Percentiles rank a stretch among this genome's conserved stretches.
Evolutionary conservation across 129 eudicot genomes (phyloP).

Genomic region (Mikania micrantha): DNA sequence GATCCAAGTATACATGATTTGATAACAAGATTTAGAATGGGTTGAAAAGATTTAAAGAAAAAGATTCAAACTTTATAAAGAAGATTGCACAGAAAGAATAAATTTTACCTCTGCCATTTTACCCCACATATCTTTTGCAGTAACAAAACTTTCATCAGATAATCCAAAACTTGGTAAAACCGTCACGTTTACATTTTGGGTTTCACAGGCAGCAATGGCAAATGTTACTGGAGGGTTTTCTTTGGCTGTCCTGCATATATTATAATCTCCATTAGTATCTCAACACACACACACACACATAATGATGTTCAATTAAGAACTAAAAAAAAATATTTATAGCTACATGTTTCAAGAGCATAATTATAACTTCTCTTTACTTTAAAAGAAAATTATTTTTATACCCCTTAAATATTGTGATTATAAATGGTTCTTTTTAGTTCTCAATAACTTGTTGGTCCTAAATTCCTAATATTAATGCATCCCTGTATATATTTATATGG

Average conservation of each 20-base stretch:
- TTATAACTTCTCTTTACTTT: too few species aligned
- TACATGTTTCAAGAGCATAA: too few species aligned
- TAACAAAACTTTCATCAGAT: constrained; percentile 62
- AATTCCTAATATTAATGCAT: too few species aligned
- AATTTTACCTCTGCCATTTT: constrained; percentile 70
- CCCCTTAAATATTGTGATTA: too few species aligned
- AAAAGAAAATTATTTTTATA: too few species aligned
- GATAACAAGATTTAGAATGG: background rate
- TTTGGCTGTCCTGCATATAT: constrained; percentile 74
- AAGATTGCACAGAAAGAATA: background rate
- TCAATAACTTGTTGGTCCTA: too few species aligned
- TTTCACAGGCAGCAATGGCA: constrained; percentile 92
- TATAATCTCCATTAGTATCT: constrained; percentile 12
- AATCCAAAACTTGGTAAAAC: constrained; percentile 91
- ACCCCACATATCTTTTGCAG: constrained; percentile 94
- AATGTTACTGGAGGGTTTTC: constrained; percentile 88
- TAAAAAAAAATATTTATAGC: too few species aligned
- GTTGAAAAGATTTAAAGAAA: background rate
- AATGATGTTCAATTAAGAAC: too few species aligned
- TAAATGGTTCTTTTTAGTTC: too few species aligned
- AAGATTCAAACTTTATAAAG: background rate
- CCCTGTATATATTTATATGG: too few species aligned
- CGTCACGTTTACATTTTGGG: constrained; percentile 86
- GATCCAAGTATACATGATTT: background rate
- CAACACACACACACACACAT: too few species aligned